Evolutionary conservation across 345 rosid species (phyloP).

Genomic region (Populus davidiana): DNA sequence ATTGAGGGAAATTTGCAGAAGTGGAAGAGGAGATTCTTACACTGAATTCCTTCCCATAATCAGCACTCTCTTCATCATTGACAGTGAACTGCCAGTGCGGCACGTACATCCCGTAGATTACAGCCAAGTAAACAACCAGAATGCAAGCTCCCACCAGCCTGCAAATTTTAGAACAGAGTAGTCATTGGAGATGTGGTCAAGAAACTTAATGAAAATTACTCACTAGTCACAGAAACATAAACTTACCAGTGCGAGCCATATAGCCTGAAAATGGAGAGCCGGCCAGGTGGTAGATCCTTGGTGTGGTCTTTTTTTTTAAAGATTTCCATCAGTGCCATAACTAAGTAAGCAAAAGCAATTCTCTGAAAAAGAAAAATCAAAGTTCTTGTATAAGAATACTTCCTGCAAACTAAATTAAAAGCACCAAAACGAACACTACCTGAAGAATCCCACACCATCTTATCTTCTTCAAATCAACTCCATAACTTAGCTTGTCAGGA

Average conservation of each 20-base stretch:
- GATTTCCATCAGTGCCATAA: slow-evolving; percentile 65
- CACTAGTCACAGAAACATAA: not conserved
- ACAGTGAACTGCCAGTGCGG: slow-evolving; percentile 80
- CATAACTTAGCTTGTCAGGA: slow-evolving; percentile 68
- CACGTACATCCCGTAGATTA: slow-evolving; percentile 57
- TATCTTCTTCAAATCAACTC: slow-evolving; percentile 69
- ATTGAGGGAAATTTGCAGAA: not conserved
- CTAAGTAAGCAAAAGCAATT: slow-evolving; percentile 78
- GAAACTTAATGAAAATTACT: not conserved
- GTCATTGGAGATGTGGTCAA: not conserved
- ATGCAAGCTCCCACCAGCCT: slow-evolving; percentile 67
- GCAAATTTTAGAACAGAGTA: slow-evolving; percentile 21
- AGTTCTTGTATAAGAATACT: slow-evolving; percentile 1
- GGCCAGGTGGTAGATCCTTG: slow-evolving; percentile 31
- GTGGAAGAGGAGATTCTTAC: slow-evolving; percentile 33
- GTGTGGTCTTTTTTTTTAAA: slow-evolving; percentile 37
- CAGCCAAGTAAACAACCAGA: slow-evolving; percentile 50
- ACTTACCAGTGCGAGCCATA: slow-evolving; percentile 72
- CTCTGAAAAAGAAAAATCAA: slow-evolving; percentile 43
- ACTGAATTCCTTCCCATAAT: slow-evolving; percentile 56
- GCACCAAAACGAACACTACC: slow-evolving; percentile 37
- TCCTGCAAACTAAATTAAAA: not conserved
- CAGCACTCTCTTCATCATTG: slow-evolving; percentile 37
- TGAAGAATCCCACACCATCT: slow-evolving; percentile 91
- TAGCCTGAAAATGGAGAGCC: slow-evolving; percentile 48